Evolutionary conservation across 2,329 filamentous ascomycete genomes (phyloP).

Genomic region (Nemania abortiva): DNA sequence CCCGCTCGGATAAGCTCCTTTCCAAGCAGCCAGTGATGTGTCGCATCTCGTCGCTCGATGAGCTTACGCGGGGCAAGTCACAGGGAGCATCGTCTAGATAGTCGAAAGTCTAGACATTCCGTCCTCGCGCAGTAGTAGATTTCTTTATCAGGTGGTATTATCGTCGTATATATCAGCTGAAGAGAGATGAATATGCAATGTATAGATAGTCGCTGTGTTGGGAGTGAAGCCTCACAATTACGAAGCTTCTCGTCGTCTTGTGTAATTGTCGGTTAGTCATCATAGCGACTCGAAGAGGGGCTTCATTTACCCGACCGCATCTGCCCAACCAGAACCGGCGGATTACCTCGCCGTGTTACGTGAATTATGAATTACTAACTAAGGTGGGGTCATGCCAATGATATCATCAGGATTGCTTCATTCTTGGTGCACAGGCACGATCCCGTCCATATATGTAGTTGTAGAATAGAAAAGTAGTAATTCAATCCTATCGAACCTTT

Average conservation of each 20-base stretch:
- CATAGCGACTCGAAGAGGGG: not conserved
- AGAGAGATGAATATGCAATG: too few relatives aligned
- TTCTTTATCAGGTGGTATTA: too few relatives aligned
- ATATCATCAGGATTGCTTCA: constrained; percentile 28
- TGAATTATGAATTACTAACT: not conserved
- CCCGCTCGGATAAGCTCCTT: too few relatives aligned
- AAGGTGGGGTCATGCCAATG: constrained; percentile 27
- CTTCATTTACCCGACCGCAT: constrained; percentile 18
- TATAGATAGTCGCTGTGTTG: not conserved
- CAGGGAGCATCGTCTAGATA: not conserved
- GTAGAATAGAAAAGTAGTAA: too few relatives aligned
- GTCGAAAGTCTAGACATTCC: not conserved
- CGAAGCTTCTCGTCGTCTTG: not conserved
- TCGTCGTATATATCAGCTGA: too few relatives aligned
- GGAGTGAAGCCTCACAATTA: not conserved
- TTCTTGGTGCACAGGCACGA: not conserved
- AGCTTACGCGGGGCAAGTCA: not conserved
- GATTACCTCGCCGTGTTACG: too few relatives aligned
- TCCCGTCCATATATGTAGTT: too few relatives aligned
- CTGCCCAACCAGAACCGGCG: not conserved
- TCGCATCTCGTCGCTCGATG: too few relatives aligned
- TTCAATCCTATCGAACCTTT: not conserved
- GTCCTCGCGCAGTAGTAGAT: too few relatives aligned
- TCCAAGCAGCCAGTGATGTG: too few relatives aligned
- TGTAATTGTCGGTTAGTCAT: constrained; percentile 22